Evolutionary conservation across 768 basidiomycete genomes (phyloP), one percentile per base, ranked within the genome.

Genomic region (Tylopilus intermedius): DNA sequence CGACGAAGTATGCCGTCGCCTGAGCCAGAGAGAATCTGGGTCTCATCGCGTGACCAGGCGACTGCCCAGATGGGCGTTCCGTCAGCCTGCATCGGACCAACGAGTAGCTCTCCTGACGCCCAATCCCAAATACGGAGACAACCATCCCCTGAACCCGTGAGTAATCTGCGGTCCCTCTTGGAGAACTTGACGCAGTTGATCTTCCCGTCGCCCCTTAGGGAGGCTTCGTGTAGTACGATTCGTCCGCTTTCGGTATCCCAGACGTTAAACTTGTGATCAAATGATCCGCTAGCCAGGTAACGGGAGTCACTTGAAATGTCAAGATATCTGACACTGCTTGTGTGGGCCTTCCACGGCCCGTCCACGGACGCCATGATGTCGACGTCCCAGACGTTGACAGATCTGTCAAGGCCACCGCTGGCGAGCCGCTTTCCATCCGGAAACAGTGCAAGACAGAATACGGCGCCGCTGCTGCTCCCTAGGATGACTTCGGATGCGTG

Each of bases 131-230:
- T 51, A 41, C 63, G 66, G 42, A 66, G 65, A 51, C 61, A 57
- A 11, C 65, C 65, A 39, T 66, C 61, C 52, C 53, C 45, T 58
- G 65, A 68, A 45, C 65, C 65, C 26, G 66, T 66, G 54, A 66
- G 66, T 56, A 66, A 54, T 40, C 27, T 65, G 47, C 53, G 33
- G 53, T 55, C 57, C 56, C 41, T 67, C 49, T 43, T 54, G 22
- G 65, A 62, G 44, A 66, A 57, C 40, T 67, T 67, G 62, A 58
- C 60, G 50, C 64, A 65, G 53, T 58, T 65, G 58, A 65, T 67
- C 60, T 55, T 5, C 51, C 49, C 40, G 40, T 67, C 65, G 9
- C 58, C 64, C 13, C 46, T 56, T 26, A 65, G 60, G 56, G 38
- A 50, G 38, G 55, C 38, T 50, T 65, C 53, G 46, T 65, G 53